Percentiles rank a stretch among this genome's conserved stretches.
Evolutionary conservation across 164 flowering plant species (phyloP).

Genomic region (Chloranthus sessilifolius): DNA sequence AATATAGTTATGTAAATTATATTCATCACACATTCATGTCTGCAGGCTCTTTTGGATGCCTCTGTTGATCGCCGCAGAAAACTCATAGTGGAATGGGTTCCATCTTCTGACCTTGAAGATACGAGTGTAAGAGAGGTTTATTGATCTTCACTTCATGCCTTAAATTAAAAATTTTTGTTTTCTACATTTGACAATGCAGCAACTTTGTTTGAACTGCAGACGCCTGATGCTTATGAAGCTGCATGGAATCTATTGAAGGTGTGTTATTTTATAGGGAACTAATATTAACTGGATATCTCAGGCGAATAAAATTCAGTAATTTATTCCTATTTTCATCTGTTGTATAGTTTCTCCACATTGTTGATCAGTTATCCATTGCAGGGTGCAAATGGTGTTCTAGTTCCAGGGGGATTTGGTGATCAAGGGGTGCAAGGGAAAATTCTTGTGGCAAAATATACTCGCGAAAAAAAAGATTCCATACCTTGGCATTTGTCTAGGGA

Average conservation of each 20-base stretch:
- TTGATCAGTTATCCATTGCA: constrained; percentile 24
- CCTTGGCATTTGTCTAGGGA: constrained; percentile 93
- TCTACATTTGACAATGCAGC: constrained; percentile 5
- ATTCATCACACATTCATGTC: too few relatives aligned
- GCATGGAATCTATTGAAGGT: constrained; percentile 86
- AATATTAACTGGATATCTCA: too few relatives aligned
- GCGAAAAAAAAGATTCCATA: constrained; percentile 74
- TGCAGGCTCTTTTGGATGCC: constrained; percentile 93
- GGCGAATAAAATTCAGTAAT: too few relatives aligned
- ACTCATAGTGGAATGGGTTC: constrained; percentile 71
- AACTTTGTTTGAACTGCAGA: constrained; percentile 42
- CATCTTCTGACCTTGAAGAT: constrained; percentile 84
- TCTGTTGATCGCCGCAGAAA: constrained; percentile 67
- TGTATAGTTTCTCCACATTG: too few relatives aligned
- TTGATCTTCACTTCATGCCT: too few relatives aligned
- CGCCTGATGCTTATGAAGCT: constrained; percentile 52
- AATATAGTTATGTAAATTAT: too few relatives aligned
- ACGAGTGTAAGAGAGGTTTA: constrained; percentile 54
- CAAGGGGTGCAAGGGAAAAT: constrained; percentile 98
- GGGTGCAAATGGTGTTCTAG: constrained; percentile 89
- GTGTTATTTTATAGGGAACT: neutral
- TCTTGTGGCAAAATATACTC: constrained; percentile 88
- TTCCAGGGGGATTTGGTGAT: constrained; percentile 99
- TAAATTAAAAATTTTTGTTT: too few relatives aligned
- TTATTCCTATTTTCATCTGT: neutral